These are phyloP conservation scores for Erodium moschatum DNA, from an alignment of 441 rosid species.

Conservation along the genomic window DNA sequence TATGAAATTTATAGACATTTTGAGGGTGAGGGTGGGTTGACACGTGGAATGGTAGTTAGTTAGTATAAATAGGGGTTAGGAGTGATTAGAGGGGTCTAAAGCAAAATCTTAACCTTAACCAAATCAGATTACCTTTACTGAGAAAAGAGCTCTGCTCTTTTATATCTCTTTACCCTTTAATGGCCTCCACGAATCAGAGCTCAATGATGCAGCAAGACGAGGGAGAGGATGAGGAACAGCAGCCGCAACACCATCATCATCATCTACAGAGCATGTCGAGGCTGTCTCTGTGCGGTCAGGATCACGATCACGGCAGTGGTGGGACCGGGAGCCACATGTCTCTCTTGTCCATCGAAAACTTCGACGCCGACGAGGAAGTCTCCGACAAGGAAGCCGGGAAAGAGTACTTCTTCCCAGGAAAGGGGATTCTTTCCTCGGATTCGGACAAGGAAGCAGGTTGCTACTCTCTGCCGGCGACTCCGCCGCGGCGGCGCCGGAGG, in stretches of 20 bases:
- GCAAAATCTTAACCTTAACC: not conserved
- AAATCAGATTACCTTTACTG: not conserved
- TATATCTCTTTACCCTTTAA: too few species aligned
- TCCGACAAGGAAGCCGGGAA: constrained; percentile 25
- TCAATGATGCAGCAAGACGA: not conserved
- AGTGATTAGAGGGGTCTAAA: not conserved
- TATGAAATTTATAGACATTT: too few species aligned
- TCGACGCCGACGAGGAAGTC: constrained; percentile 61
- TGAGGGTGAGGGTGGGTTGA: too few species aligned
- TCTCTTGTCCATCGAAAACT: constrained; percentile 44
- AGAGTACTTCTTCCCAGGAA: not conserved
- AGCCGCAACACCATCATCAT: not conserved
- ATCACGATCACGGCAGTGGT: not conserved
- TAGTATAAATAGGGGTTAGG: not conserved
- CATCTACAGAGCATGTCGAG: not conserved
- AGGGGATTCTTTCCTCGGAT: constrained; percentile 27
- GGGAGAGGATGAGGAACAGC: too few species aligned
- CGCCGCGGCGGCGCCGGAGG: constrained; percentile 34
- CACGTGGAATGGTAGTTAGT: not conserved
- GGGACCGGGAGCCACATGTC: constrained; percentile 18
- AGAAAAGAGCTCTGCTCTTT: too few species aligned
- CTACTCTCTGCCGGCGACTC: constrained; percentile 51
- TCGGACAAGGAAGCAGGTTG: constrained; percentile 42
- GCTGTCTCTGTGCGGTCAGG: not conserved
- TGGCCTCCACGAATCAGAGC: not conserved